phyloP scores from a whole-genome alignment of 2,329 filamentous ascomycete genomes.

The Kalaharituber pfeilii region DNA sequence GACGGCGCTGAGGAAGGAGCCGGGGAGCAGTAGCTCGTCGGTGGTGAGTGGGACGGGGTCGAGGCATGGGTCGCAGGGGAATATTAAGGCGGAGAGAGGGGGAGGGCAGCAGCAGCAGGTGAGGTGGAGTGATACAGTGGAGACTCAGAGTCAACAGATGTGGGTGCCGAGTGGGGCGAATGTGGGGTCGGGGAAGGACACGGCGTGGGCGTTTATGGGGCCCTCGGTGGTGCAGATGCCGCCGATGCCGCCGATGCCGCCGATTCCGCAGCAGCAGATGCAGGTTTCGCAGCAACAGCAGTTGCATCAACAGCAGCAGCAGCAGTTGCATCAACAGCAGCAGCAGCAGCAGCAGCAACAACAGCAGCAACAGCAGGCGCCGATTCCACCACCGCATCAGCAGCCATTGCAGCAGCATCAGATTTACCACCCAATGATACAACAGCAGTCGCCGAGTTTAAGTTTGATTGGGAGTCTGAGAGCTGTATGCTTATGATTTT shows the following conservation, averaged over 20 bases:
- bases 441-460: constrained; percentile 9
- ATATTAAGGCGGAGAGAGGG: constrained; percentile 6
- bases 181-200: not conserved
- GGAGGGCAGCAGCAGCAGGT: not conserved
- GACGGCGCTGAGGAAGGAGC: constrained; percentile 17
- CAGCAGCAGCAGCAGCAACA: constrained; percentile 8
- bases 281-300: too few species aligned
- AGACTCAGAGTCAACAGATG: not conserved
- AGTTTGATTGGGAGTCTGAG: constrained; percentile 17
- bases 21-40: constrained; percentile 9
- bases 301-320: too few species aligned
- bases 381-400: constrained; percentile 10
- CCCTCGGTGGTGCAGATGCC: constrained; percentile 1
- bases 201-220: not conserved
- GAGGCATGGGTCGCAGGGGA: constrained; percentile 7
- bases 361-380: constrained; percentile 9
- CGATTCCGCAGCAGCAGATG: too few species aligned
- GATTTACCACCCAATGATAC: constrained; percentile 4
- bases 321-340: constrained; percentile 3
- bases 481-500: constrained; percentile 12
- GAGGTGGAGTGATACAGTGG: too few species aligned
- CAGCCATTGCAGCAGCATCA: constrained; percentile 12
- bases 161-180: not conserved
- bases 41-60: constrained; percentile 1
- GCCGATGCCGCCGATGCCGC: not conserved